Evolutionary conservation across 305 asterid genomes (phyloP).

Genomic region (Solanum chacoense): DNA sequence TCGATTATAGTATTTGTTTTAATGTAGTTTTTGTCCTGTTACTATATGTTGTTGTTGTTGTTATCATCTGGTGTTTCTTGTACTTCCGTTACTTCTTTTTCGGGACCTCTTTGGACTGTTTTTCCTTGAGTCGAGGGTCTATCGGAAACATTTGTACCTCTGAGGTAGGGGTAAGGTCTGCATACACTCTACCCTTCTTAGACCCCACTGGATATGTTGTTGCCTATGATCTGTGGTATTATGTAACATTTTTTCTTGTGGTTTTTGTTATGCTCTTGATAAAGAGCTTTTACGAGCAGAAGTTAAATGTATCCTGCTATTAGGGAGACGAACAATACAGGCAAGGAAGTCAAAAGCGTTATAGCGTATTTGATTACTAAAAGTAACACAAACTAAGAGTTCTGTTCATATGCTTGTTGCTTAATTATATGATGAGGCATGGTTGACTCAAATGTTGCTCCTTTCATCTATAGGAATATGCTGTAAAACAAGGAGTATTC

Average conservation of each 20-base stretch:
- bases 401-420: background rate
- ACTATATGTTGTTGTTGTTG: background rate
- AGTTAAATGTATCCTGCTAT: too few species aligned
- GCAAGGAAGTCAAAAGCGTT: background rate
- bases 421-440: background rate
- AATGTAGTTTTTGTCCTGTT: background rate
- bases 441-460: background rate
- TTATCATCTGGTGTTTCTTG: background rate
- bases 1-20: background rate
- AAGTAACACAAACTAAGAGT: background rate
- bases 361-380: background rate
- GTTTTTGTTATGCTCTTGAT: background rate
- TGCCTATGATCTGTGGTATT: background rate
- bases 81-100: background rate
- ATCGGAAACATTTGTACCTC: background rate
- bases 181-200: background rate
- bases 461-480: conserved; percentile 32
- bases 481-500: conserved; percentile 43
- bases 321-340: background rate
- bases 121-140: background rate
- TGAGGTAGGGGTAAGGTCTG: background rate
- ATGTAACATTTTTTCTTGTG: background rate
- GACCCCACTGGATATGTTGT: background rate
- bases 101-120: background rate
- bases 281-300: background rate